phyloP scores from a whole-genome alignment of 495 filamentous ascomycete species.

The Penicillium flavigenum region DNA sequence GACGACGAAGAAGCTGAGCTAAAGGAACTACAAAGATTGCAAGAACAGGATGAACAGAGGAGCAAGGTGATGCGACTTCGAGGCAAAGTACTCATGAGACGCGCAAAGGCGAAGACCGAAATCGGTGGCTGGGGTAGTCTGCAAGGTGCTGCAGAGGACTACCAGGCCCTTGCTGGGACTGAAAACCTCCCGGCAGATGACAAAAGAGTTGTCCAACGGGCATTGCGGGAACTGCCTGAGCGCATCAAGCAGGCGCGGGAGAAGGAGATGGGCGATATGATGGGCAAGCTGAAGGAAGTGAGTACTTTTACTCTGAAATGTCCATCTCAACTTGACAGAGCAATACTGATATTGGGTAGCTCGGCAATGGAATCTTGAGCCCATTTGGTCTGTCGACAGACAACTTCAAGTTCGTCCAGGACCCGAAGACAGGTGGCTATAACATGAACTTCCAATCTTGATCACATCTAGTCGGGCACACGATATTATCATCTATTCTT shows the following conservation, averaged over 20 bases:
- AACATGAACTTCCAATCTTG: slow-evolving; percentile 77
- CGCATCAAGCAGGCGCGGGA: slow-evolving; percentile 73
- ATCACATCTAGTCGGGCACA: background rate
- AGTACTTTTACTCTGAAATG: slow-evolving; percentile 31
- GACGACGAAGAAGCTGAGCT: slow-evolving; percentile 61
- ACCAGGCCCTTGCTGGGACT: slow-evolving; percentile 57
- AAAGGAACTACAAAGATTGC: slow-evolving; percentile 53
- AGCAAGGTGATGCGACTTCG: slow-evolving; percentile 74
- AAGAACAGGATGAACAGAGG: slow-evolving; percentile 49
- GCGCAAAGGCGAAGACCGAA: slow-evolving; percentile 71
- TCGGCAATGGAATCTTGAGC: slow-evolving; percentile 88
- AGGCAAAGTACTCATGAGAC: slow-evolving; percentile 80
- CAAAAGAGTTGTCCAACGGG: slow-evolving; percentile 60
- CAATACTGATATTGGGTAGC: slow-evolving; percentile 38
- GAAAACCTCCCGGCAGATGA: slow-evolving; percentile 63
- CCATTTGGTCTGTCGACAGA: slow-evolving; percentile 92
- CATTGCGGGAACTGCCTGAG: slow-evolving; percentile 61
- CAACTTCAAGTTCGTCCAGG: slow-evolving; percentile 90
- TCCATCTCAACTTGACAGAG: background rate
- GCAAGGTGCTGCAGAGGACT: slow-evolving; percentile 78
- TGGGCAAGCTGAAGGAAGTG: slow-evolving; percentile 89
- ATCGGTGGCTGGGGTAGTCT: slow-evolving; percentile 75
- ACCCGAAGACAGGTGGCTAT: slow-evolving; percentile 85
- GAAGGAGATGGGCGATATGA: slow-evolving; percentile 90
- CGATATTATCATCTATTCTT: background rate